Evolutionary conservation across 2,329 filamentous ascomycete species (phyloP).

Genomic region (Albophoma yamanashiensis): DNA sequence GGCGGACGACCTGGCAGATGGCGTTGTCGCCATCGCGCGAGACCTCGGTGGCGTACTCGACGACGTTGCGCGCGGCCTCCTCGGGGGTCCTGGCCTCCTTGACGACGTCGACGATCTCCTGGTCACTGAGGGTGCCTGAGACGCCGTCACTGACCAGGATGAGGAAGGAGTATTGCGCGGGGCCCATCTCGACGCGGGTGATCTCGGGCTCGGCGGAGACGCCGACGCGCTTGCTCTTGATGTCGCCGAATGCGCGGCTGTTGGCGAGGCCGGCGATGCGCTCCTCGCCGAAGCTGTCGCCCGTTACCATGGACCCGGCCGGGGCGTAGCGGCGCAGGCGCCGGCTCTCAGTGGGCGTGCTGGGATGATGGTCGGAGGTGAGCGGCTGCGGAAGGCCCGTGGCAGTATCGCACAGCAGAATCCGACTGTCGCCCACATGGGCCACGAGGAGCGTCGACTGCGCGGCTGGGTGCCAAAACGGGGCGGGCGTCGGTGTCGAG

Average conservation of each 20-base stretch:
- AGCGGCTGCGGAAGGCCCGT: slow-evolving; percentile 72
- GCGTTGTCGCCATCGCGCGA: slow-evolving; percentile 56
- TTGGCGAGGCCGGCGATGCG: slow-evolving; percentile 90
- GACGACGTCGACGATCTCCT: slow-evolving; percentile 92
- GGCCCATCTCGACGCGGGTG: slow-evolving; percentile 63
- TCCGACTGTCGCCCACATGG: slow-evolving; percentile 87
- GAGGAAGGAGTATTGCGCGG: slow-evolving; percentile 81
- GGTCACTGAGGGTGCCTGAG: slow-evolving; percentile 74
- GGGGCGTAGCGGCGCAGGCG: slow-evolving; percentile 74
- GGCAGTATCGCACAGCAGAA: slow-evolving; percentile 77
- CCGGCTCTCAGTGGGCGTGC: slow-evolving; percentile 71
- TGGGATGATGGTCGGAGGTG: slow-evolving; percentile 88
- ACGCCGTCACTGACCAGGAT: slow-evolving; percentile 86
- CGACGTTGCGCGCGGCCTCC: slow-evolving; percentile 67
- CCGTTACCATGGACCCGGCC: slow-evolving; percentile 68
- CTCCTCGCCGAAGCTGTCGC: slow-evolving; percentile 92
- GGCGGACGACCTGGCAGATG: slow-evolving; percentile 55
- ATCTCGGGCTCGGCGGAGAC: slow-evolving; percentile 92
- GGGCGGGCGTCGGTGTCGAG: slow-evolving; percentile 80
- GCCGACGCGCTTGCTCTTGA: slow-evolving; percentile 81
- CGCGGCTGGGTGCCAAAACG: slow-evolving; percentile 89
- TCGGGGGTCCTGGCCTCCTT: slow-evolving; percentile 92
- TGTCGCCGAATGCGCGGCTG: slow-evolving; percentile 88
- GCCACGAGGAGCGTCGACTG: slow-evolving; percentile 76
- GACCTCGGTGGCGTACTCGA: slow-evolving; percentile 83